These are phyloP conservation scores for Cicer arietinum DNA, from an alignment of 306 rosid species.

Conservation along the genomic window DNA sequence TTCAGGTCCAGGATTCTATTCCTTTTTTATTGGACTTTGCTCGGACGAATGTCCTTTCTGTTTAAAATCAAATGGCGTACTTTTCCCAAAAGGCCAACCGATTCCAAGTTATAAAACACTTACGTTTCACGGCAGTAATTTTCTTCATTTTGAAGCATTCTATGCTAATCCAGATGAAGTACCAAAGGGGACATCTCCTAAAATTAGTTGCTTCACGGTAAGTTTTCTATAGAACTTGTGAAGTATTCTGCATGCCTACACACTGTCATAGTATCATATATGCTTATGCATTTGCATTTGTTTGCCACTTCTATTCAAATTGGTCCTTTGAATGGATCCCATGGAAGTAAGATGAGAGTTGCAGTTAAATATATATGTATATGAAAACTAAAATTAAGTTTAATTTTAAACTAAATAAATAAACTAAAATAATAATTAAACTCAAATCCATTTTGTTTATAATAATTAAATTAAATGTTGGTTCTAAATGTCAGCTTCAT, in stretches of 20 bases:
- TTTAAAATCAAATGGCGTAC: conserved; percentile 54
- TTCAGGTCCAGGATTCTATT: conserved; percentile 75
- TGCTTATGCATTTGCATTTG: conserved; percentile 17
- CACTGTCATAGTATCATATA: conserved; percentile 7
- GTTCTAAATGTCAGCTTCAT: too few species aligned
- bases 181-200: conserved; percentile 63
- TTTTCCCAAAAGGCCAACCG: conserved; percentile 81
- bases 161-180: conserved; percentile 69
- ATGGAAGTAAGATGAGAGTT: conserved; percentile 56
- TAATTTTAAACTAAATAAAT: too few species aligned
- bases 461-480: too few species aligned
- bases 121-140: conserved; percentile 56
- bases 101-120: conserved; percentile 78
- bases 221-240: conserved; percentile 37
- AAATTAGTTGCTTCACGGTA: conserved; percentile 80
- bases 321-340: conserved; percentile 67
- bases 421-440: too few species aligned
- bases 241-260: neutral
- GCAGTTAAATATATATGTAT: conserved; percentile 46
- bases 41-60: conserved; percentile 66
- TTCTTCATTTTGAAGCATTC: conserved; percentile 74
- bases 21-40: conserved; percentile 83
- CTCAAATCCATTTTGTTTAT: too few species aligned
- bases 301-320: conserved; percentile 54
- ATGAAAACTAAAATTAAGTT: too few species aligned